A percentile compares a stretch with the other conserved stretches of the same genome.
Evolutionary conservation across 2,329 filamentous ascomycete species (phyloP).

Genomic region (Exophiala aquamarina): DNA sequence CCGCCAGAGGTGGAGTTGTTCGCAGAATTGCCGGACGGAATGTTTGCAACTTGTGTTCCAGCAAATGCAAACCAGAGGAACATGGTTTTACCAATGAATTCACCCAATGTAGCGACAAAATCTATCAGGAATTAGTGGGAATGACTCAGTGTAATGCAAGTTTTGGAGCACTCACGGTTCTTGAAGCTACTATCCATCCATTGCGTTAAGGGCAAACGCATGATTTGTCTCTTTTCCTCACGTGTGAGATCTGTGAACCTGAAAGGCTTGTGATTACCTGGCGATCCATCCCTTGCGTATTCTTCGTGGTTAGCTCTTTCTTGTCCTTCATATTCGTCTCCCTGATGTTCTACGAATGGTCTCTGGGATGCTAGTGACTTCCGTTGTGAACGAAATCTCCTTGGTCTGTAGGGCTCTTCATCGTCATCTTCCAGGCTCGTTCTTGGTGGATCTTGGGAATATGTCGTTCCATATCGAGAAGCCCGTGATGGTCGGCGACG

Average conservation of each 20-base stretch:
- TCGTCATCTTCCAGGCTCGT: slow-evolving; percentile 5
- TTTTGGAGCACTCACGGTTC: slow-evolving; percentile 31
- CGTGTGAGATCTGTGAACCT: slow-evolving; percentile 39
- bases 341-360: not conserved
- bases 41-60: slow-evolving; percentile 46
- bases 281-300: not conserved
- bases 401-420: not conserved
- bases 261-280: not conserved
- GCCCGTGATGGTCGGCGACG: not conserved
- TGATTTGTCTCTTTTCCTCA: slow-evolving; percentile 44
- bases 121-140: slow-evolving; percentile 22
- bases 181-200: slow-evolving; percentile 52
- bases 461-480: not conserved
- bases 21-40: slow-evolving; percentile 6
- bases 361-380: not conserved
- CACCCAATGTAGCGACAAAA: slow-evolving; percentile 46
- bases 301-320: not conserved
- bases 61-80: slow-evolving; percentile 51
- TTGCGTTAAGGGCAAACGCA: slow-evolving; percentile 46
- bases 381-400: not conserved
- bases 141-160: not conserved
- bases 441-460: not conserved
- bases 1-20: slow-evolving; percentile 11
- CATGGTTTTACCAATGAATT: slow-evolving; percentile 53
- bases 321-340: not conserved